Evolutionary conservation across 345 rosid genomes (phyloP), one percentile per base, ranked within the genome.

Genomic region (Geranium rotundifolium): DNA sequence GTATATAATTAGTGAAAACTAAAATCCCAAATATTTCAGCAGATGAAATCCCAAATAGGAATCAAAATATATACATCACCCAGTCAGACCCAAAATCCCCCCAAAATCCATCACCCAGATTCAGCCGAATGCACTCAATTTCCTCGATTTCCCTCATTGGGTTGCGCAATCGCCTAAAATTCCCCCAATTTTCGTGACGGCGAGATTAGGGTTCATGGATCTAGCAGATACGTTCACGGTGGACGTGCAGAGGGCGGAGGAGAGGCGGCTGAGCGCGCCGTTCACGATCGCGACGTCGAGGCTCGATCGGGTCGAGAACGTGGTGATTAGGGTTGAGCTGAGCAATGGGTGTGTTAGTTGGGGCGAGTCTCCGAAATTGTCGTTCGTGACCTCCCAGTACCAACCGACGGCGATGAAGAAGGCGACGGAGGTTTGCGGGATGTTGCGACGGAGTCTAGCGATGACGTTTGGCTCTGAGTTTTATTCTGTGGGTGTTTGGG

Each of bases 341-440:
- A 75, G 63, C 52, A 74, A 80, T 70, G 97, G 95, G 19, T 83
- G 79, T 56, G 91, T 83, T 1, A 95, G 82, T 2, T 92, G 93
- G 95, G 91, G 96, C 19, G 98, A 92, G 68, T 75, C 91, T 17
- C 95, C 95, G 15, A 71, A 87, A 63, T 68, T 89, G 73, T 95
- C 97, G 1, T 80, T 79, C 54, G 93, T 89, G 54, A 89, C 95
- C 62, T 86, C 90, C 12, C 95, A 89, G 84, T 90, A 89, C 77
- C 98, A 92, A 70, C 50, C 65, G 3, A 78, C 68, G 20, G 95
- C 91, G 6, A 66, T 89, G 86, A 66, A 27, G 0, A 85, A 85
- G 77, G 84, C 91, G 17, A 64, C 63, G 69, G 91, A 84, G 74
- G 88, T 79, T 19, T 85, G 96, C 56, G 75, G 76, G 73, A 69